Base-by-base conservation (phyloP, 192 early-diverging fungal genomes). In the Backusella liffmaniae region DNA sequence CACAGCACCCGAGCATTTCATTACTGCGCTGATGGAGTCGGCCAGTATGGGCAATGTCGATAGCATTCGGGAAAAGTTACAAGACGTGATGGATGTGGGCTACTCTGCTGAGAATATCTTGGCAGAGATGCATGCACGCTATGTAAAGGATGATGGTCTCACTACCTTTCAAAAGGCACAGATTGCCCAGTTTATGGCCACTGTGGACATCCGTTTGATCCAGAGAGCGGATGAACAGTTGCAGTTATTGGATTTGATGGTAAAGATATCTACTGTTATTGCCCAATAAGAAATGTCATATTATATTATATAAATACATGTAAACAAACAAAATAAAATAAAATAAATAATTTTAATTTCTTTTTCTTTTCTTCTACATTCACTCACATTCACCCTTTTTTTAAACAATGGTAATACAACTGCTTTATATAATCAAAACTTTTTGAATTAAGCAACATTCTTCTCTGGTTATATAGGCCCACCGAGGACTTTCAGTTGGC, bases 171-270 rank as follows among this genome's bases (percentile, higher is more conserved):
- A 96, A 73, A 96, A 97, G 80, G 81, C 93, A 9, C 86, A 88
- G 67, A 87, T 96, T 39, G 84, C 90, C 0, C 81, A 91, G 71
- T 69, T 85, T 6, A 82, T 99, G 77, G 95, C 88, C 2, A 69
- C 77, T 29, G 82, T 86, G 12, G 97, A 99, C 78, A 89, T 91
- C 76, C 79, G 83, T 2, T 86, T 99, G 21, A 82, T 88, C 30
- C 95, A 97, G 67, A 96, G 97, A 4, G 93, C 95, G 1, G 95
- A 97, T 77, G 97, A 99, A 77, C 87, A 95, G 70, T 79, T 99
- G 67, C 96, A 97, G 82, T 77, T 98, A 35, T 67, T 96, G 67
- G 84, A 87, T 79, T 75, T 94, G 71, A 85, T 92, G 83, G 70
- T 89, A 56, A 83, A 90, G 62, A 66, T 85, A 6, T 74, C 83